Base-by-base conservation (phyloP, 371 early-diverging fungal species). In the Mucor mucedo region DNA sequence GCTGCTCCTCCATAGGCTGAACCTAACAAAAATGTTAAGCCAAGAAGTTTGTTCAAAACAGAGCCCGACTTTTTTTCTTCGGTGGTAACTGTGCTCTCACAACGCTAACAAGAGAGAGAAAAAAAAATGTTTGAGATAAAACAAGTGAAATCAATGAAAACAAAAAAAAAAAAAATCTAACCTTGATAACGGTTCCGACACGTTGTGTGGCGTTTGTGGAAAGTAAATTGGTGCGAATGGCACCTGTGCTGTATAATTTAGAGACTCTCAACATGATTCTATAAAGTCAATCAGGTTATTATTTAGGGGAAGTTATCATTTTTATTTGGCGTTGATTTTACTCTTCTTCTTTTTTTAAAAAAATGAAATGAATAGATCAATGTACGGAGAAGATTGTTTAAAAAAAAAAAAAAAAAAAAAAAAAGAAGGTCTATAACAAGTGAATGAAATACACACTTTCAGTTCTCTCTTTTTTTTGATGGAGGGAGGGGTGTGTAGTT, bases 1-100 rank as follows among this genome's bases (percentile, higher is more conserved):
- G 76, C 72, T 2, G 79, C 76, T 3, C 83, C 83, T 16, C 71
- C 66, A 53, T 79, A 82, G 0, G 66, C 65, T 4, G 77, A 59
- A 14, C 62, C 71, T 14, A 65, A 62, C 14, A 81, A 53, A 21
- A 69, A 41, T 3, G 78, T 76, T 2, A 67, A 41, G 57, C 76
- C 70, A 0, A 75, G 28, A 1, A 80, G 21, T 47, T 75, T 77
- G 45, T 69, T 73, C 35, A 73, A 70, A 32, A 75, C 42, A 33
- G 75, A 73, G 30, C 48, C 52, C 53, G 61, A 14, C 28, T 58
- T 29, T 44, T 55, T 21, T 52, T 42, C 48, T 42, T 42, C 69
- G 14, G 48, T 53, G 29, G 47, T 42, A n/a, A 30, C 45, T 10
- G 68, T 68, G 30, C 68, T 68, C 42, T 68, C 63, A 30, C 39